Percentiles rank a stretch among this genome's conserved stretches.
phyloP scores from a whole-genome alignment of 2,329 filamentous ascomycete genomes.

The Madurella fahalii region DNA sequence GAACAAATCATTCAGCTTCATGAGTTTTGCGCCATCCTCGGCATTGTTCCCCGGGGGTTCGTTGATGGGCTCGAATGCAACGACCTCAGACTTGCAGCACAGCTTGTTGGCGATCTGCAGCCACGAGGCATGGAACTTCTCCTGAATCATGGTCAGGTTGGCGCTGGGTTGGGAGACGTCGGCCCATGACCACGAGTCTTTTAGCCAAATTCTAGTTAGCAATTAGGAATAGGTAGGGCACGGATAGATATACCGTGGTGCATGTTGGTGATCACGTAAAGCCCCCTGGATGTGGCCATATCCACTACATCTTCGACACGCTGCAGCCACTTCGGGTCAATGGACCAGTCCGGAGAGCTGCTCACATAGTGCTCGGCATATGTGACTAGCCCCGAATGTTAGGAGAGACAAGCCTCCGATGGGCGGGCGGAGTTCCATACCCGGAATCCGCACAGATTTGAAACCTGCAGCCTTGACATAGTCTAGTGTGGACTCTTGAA shows the following conservation, averaged over 20 bases:
- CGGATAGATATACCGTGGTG: slow-evolving; percentile 40
- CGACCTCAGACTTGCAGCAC: slow-evolving; percentile 49
- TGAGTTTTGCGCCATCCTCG: slow-evolving; percentile 47
- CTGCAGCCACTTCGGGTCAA: slow-evolving; percentile 52
- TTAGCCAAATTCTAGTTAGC: slow-evolving; percentile 25
- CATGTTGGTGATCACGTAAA: slow-evolving; percentile 54
- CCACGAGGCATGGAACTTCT: slow-evolving; percentile 54
- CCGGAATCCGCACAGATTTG: slow-evolving; percentile 54
- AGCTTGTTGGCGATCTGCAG: slow-evolving; percentile 52
- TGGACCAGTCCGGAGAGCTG: slow-evolving; percentile 48
- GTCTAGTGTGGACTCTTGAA: slow-evolving; percentile 47
- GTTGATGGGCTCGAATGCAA: slow-evolving; percentile 58
- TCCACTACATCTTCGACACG: slow-evolving; percentile 56
- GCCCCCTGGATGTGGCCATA: slow-evolving; percentile 45
- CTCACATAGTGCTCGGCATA: slow-evolving; percentile 54
- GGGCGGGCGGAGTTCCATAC: slow-evolving; percentile 21
- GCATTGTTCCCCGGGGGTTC: slow-evolving; percentile 52
- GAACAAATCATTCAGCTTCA: slow-evolving; percentile 55
- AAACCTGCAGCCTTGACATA: slow-evolving; percentile 51
- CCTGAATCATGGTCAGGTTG: slow-evolving; percentile 50
- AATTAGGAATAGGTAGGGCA: slow-evolving; percentile 11
- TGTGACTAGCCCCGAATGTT: slow-evolving; percentile 41
- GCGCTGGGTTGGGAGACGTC: slow-evolving; percentile 44
- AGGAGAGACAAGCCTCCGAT: background rate
- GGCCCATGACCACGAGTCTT: slow-evolving; percentile 53